Conservation (phyloP, 176 grass and related monocot genomes). For the Triticum turgidum region DNA sequence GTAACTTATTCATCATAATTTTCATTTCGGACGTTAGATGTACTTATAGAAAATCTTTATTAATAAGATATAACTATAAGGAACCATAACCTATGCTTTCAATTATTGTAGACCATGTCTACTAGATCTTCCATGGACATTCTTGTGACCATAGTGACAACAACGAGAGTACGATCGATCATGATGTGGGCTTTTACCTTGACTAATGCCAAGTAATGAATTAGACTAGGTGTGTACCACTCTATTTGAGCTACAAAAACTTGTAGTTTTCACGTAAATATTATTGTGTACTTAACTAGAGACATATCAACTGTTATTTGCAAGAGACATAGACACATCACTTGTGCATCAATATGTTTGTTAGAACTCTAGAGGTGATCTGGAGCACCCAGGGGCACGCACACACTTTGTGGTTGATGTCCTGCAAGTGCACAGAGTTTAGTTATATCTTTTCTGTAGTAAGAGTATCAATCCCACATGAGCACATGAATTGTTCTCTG, state of each 20-base stretch:
- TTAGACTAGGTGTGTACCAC: neutral
- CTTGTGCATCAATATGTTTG: too few relatives aligned
- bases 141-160: neutral
- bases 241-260: neutral
- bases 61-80: neutral
- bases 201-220: too few relatives aligned
- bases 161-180: neutral
- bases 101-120: neutral
- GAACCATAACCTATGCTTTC: neutral
- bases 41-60: neutral
- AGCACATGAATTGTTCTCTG: too few relatives aligned
- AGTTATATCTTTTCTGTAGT: too few relatives aligned
- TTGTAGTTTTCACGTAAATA: neutral
- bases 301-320: too few relatives aligned
- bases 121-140: neutral
- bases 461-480: too few relatives aligned
- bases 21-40: neutral
- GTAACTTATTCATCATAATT: too few relatives aligned
- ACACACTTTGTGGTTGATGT: too few relatives aligned
- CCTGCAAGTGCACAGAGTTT: too few relatives aligned
- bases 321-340: too few relatives aligned
- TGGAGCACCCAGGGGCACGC: too few relatives aligned
- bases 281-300: neutral
- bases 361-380: too few relatives aligned
- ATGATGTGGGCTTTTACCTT: neutral